Percentiles rank a stretch among this genome's conserved stretches.
phyloP scores from a whole-genome alignment of 2,329 filamentous ascomycete genomes.

The Nemania diffusa region DNA sequence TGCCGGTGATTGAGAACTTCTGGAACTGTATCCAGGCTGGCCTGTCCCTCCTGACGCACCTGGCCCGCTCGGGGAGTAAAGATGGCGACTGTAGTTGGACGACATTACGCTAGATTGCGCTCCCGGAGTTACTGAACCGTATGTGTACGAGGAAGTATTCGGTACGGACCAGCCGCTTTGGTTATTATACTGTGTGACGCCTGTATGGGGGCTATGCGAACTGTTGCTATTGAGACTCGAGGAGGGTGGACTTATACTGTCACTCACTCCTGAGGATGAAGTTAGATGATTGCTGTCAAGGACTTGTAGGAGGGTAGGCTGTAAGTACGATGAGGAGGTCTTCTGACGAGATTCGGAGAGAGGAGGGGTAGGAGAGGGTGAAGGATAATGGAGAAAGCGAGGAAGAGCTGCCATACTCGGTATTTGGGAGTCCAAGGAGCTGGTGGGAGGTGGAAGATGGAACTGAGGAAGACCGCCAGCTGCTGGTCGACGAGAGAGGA shows the following conservation, averaged over 20 bases:
- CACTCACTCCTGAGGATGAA: slow-evolving; percentile 60
- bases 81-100: slow-evolving; percentile 55
- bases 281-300: slow-evolving; percentile 49
- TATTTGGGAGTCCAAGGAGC: slow-evolving; percentile 49
- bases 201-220: slow-evolving; percentile 66
- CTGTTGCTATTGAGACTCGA: slow-evolving; percentile 70
- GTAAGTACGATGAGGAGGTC: slow-evolving; percentile 18
- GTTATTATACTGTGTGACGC: slow-evolving; percentile 64
- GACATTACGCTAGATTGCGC: slow-evolving; percentile 58
- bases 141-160: slow-evolving; percentile 61
- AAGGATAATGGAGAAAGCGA: slow-evolving; percentile 31
- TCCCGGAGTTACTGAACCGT: slow-evolving; percentile 66
- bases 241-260: slow-evolving; percentile 70
- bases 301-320: slow-evolving; percentile 20
- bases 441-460: slow-evolving; percentile 48
- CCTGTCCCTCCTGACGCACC: slow-evolving; percentile 31
- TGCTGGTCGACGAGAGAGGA: slow-evolving; percentile 76
- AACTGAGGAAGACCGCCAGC: slow-evolving; percentile 70
- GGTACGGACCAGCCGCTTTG: slow-evolving; percentile 70
- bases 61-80: slow-evolving; percentile 50
- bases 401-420: slow-evolving; percentile 49
- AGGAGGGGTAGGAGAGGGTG: slow-evolving; percentile 27
- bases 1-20: slow-evolving; percentile 67
- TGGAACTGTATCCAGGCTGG: slow-evolving; percentile 55
- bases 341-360: slow-evolving; percentile 25